Evolutionary conservation across 306 rosid genomes (phyloP).

Genomic region (Cucumis cinereus): DNA sequence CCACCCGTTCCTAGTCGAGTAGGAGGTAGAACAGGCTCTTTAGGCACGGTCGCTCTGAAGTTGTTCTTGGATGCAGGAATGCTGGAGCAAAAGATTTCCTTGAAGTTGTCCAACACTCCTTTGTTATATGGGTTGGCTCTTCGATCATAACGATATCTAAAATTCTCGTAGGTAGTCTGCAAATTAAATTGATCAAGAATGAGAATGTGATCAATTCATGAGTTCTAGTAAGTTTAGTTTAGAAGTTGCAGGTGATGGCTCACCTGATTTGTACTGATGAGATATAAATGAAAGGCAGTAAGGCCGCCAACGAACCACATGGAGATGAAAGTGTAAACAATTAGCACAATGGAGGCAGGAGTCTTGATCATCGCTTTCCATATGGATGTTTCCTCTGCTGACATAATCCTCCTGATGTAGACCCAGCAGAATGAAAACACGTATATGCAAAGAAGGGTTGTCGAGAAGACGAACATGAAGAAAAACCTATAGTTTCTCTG

Average conservation of each 20-base stretch:
- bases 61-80: conserved; percentile 59
- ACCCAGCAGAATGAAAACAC: conserved; percentile 97
- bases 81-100: conserved; percentile 71
- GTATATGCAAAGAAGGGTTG: conserved; percentile 82
- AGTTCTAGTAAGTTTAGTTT: neutral
- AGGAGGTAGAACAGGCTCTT: conserved; percentile 55
- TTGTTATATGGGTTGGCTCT: conserved; percentile 69
- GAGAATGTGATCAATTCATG: neutral
- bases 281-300: conserved; percentile 94
- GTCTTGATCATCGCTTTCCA: conserved; percentile 95
- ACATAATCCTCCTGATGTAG: conserved; percentile 70
- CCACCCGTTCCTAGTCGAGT: conserved; percentile 60
- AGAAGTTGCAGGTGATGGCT: neutral
- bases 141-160: conserved; percentile 80
- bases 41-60: conserved; percentile 72
- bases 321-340: conserved; percentile 80
- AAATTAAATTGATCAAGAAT: conserved; percentile 7
- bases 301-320: conserved; percentile 99
- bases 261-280: conserved; percentile 94
- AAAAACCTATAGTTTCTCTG: conserved; percentile 98
- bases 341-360: conserved; percentile 86
- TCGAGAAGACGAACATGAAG: conserved; percentile 97
- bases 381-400: conserved; percentile 46
- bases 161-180: conserved; percentile 93
- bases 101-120: conserved; percentile 67